Percentiles rank a stretch among this genome's conserved stretches.
These are phyloP conservation scores for Pleurotus pulmonarius DNA, from an alignment of 768 basidiomycete genomes.

Conservation along the genomic window DNA sequence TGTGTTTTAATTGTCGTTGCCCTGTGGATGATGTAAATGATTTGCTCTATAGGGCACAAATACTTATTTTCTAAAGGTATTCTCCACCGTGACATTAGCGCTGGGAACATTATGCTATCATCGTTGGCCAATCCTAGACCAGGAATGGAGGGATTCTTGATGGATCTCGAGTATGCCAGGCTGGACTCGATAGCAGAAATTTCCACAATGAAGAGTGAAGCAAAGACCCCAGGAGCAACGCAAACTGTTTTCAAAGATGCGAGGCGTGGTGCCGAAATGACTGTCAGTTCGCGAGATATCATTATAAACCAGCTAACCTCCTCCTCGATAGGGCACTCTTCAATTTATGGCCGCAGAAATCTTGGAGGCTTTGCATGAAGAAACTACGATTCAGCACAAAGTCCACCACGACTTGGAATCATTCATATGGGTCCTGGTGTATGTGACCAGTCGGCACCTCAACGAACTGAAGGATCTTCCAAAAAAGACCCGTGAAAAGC, in stretches of 20 bases:
- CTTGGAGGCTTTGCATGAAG: slow-evolving; percentile 4
- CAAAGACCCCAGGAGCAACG: not conserved
- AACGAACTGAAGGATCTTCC: not conserved
- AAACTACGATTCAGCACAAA: not conserved
- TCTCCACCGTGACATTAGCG: slow-evolving; percentile 24
- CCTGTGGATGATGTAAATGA: not conserved
- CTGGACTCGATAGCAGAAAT: not conserved
- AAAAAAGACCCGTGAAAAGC: too few relatives aligned
- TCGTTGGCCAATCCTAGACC: not conserved
- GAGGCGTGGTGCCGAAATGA: slow-evolving; percentile 1
- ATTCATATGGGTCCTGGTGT: slow-evolving; percentile 7
- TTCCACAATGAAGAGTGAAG: not conserved
- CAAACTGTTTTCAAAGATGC: slow-evolving; percentile 10
- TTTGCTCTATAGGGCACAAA: slow-evolving; percentile 13
- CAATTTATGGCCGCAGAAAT: slow-evolving; percentile 18
- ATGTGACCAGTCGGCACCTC: not conserved
- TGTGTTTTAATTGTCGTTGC: slow-evolving; percentile 1
- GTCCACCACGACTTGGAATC: slow-evolving; percentile 9
- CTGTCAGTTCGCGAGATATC: slow-evolving; percentile 8
- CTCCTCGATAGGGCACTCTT: slow-evolving; percentile 15
- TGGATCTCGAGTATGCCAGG: slow-evolving; percentile 25
- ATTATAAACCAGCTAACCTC: not conserved
- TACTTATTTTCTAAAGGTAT: slow-evolving; percentile 18
- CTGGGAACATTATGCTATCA: slow-evolving; percentile 17
- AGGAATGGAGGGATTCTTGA: slow-evolving; percentile 21